phyloP scores from a whole-genome alignment of 1,284 basidiomycete species.

The Cerioporus squamosus region DNA sequence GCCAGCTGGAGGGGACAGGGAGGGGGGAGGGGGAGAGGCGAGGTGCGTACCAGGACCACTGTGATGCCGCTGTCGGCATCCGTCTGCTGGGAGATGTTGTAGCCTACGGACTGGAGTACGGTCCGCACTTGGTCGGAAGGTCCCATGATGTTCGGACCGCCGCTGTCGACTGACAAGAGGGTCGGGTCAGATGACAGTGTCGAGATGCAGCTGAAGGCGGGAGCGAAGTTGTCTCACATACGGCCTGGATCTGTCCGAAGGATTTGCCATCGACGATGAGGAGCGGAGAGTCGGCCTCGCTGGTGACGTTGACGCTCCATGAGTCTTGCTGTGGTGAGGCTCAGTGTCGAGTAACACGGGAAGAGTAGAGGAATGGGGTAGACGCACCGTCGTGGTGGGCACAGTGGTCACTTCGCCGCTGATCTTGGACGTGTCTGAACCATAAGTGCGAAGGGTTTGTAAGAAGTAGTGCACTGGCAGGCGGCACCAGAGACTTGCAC shows the following conservation, averaged over 20 bases:
- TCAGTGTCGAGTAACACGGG: not conserved
- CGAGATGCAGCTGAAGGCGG: not conserved
- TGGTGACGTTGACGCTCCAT: conserved; percentile 7
- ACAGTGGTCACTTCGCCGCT: conserved; percentile 10
- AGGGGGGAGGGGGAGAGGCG: not conserved
- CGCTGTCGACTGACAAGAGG: conserved; percentile 13
- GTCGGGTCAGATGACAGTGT: no score
- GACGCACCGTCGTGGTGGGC: conserved; percentile 3
- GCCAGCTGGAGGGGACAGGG: no score
- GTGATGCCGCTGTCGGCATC: conserved; percentile 7
- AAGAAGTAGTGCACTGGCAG: no score
- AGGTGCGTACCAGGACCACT: conserved; percentile 7
- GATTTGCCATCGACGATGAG: conserved; percentile 12
- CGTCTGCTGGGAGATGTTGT: conserved; percentile 16
- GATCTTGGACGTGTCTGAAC: conserved; percentile 8
- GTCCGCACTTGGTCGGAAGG: conserved; percentile 8
- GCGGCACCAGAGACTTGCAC: not conserved
- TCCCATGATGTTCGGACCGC: conserved; percentile 19
- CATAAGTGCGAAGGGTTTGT: not conserved
- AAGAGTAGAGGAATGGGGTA: no score
- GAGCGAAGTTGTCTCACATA: conserved; percentile 1
- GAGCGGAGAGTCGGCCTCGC: conserved; percentile 3
- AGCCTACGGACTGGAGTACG: conserved; percentile 4
- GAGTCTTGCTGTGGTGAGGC: not conserved
- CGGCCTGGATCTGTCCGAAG: conserved; percentile 6